A percentile compares a stretch with the other conserved stretches of the same genome.
These are phyloP conservation scores for Xylariaceae sp. DNA, from an alignment of 2,329 filamentous ascomycete genomes.

Conservation along the genomic window DNA sequence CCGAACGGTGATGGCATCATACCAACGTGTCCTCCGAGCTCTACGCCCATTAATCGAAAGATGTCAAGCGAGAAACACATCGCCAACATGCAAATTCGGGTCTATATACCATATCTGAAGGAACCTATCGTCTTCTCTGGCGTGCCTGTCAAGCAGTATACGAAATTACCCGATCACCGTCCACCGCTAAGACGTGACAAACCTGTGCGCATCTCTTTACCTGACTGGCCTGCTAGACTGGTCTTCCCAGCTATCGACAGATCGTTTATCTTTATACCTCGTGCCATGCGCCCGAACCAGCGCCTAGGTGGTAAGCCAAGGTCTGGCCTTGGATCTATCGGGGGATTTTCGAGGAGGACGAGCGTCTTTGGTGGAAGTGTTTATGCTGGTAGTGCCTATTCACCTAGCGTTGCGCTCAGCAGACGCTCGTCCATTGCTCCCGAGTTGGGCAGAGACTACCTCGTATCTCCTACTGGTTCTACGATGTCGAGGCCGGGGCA, in stretches of 20 bases:
- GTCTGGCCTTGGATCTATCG: slow-evolving; percentile 64
- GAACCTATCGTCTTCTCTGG: slow-evolving; percentile 67
- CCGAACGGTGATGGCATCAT: slow-evolving; percentile 53
- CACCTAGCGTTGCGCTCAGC: slow-evolving; percentile 83
- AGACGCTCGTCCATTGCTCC: slow-evolving; percentile 75
- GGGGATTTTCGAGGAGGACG: slow-evolving; percentile 71
- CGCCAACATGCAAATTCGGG: slow-evolving; percentile 79
- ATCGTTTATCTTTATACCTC: slow-evolving; percentile 97
- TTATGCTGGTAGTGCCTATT: slow-evolving; percentile 71
- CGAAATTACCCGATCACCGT: slow-evolving; percentile 88
- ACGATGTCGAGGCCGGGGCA: slow-evolving; percentile 65
- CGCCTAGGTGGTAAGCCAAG: slow-evolving; percentile 69
- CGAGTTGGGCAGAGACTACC: slow-evolving; percentile 63
- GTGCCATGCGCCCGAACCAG: slow-evolving; percentile 89
- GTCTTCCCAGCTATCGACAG: slow-evolving; percentile 86
- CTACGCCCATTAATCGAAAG: slow-evolving; percentile 65
- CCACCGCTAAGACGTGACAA: slow-evolving; percentile 94
- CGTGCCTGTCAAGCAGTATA: slow-evolving; percentile 84
- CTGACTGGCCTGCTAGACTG: slow-evolving; percentile 73
- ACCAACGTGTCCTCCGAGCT: slow-evolving; percentile 53
- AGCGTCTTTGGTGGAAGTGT: slow-evolving; percentile 70
- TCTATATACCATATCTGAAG: slow-evolving; percentile 73
- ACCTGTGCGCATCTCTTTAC: slow-evolving; percentile 88
- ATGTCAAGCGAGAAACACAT: slow-evolving; percentile 81
- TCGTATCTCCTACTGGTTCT: slow-evolving; percentile 78